Evolutionary conservation across 2,329 filamentous ascomycete species (phyloP), one percentile per base, ranked within the genome.

Genomic region (Aspergillus quadricinctus): DNA sequence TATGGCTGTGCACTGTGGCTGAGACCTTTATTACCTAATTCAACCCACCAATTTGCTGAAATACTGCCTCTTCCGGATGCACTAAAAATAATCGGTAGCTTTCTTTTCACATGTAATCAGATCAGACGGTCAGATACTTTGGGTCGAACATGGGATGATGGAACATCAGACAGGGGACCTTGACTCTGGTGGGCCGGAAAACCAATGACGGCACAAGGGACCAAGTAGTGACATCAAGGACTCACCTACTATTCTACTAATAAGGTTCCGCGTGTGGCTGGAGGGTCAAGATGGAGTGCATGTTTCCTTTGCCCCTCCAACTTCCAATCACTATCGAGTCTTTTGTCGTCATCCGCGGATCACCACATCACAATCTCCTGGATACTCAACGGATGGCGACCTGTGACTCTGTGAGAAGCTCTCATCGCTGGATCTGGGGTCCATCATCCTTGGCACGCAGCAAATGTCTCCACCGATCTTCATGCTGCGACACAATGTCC

Each of bases 391-490:
- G 19, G 29, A 41, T 29, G n/a, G 28, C 25, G 29, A 50, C 57
- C 52, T 57, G 52, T 63, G 49, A 60, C 50, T 55, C 52, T 57
- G 52, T 63, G 49, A 60, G 43, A 29, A 55, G 27, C 46, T 48
- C 3, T 43, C 5, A 25, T 27, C 43, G 43, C 27, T 48, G 46
- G 6, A 28, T 54, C 25, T 46, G 51, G 56, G 52, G 51, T 51
- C 56, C 54, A 54, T 49, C 35, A 28, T 41, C 21, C 53, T 45
- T 49, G 40, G 48, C 50, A 46, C 51, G 29, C 55, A 53, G 25
- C 50, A 54, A 50, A 50, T 54, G 27, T 54, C 57, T 55, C 63
- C 62, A 64, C 61, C 57, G 62, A 63, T 65, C 56, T 57, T 35
- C 63, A 55, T 53, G 46, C 53, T 52, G 49, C 54, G 49, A 57